Percentiles rank a stretch among this genome's conserved stretches.
Conservation (phyloP, 2,329 filamentous ascomycete species). For the Microcyclospora tardicrescens region DNA sequence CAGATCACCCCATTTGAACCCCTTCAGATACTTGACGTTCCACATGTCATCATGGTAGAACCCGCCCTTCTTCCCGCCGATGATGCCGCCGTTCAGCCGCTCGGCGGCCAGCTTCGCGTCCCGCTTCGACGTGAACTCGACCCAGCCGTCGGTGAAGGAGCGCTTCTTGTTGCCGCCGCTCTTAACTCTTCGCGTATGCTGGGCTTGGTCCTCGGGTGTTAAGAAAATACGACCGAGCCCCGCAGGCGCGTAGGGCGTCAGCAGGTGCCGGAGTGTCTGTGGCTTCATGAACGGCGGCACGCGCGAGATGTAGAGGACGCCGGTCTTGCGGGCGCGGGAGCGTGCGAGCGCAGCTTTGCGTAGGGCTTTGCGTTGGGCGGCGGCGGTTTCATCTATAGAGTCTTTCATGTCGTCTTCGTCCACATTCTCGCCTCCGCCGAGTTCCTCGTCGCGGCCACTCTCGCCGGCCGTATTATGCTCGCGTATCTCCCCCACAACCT, state of each 20-base stretch:
- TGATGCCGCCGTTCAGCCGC: constrained; percentile 61
- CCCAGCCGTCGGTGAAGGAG: constrained; percentile 74
- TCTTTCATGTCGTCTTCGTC: constrained; percentile 17
- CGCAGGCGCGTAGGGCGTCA: constrained; percentile 56
- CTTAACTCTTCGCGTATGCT: constrained; percentile 53
- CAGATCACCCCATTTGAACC: constrained; percentile 64
- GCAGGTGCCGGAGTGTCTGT: constrained; percentile 58
- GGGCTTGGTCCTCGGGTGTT: constrained; percentile 57
- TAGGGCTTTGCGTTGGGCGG: constrained; percentile 55
- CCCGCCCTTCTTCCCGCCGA: constrained; percentile 71
- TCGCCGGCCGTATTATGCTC: constrained; percentile 5
- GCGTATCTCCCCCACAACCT: constrained; percentile 5
- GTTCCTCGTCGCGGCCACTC: constrained; percentile 17
- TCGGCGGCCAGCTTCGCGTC: constrained; percentile 67
- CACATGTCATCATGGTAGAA: constrained; percentile 81
- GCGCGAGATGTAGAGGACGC: constrained; percentile 71
- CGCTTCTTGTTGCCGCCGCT: constrained; percentile 73
- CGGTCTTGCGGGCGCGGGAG: constrained; percentile 45
- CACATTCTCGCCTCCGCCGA: constrained; percentile 16
- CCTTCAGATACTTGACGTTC: constrained; percentile 69
- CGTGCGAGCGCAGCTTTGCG: constrained; percentile 40
- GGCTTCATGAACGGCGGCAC: constrained; percentile 86
- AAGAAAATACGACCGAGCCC: constrained; percentile 65
- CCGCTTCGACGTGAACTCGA: constrained; percentile 64
- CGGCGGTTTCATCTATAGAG: constrained; percentile 31